Base-by-base conservation (phyloP, 139 green algal genomes). In the Trebouxia sp. region DNA sequence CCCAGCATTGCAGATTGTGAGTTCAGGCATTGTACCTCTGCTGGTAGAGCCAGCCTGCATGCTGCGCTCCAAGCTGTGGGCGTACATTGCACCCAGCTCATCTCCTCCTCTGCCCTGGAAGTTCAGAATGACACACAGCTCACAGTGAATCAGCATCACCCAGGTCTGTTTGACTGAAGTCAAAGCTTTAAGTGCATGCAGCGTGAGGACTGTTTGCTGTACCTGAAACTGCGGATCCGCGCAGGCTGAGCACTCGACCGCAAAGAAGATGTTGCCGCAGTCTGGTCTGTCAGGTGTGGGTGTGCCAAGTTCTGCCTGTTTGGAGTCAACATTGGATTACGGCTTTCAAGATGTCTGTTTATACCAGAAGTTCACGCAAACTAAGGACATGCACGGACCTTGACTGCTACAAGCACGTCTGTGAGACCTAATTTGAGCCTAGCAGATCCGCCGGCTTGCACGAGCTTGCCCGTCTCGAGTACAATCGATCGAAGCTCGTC, bases 61-160 rank as follows among this genome's bases (percentile, higher is more conserved):
- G 69, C 79, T 87, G 17, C 88, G 82, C 76, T 94, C 86, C 8
- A 97, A 76, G 12, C 86, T 83, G 0, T 65, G 45, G 1, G 87
- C 77, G 38, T 96, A 85, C 65, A 93, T 87, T 43, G 83, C 45
- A 15, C 84, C 76, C 41, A 92, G 86, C 48, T 92, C 91, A 55
- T 96, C 90, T 1, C 89, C 92, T 6, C 88, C 90, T 0, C 89
- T 76, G 0, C 92, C 92, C 91, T 95, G 87, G 58, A 65, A 1
- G 9, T 4, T 48, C 22, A 15, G 22, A 14, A 22, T 4, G 24
- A 35, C 26, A 28, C 20, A 28, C 56, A 39, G 3, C 1, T 15
- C 37, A 28, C 48, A 22, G 20, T 22, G 4, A 22, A 22, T 22
- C 26, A 58, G 50, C 50, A 3, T 17, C 22, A 22, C 26, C 22